Evolutionary conservation across 495 filamentous ascomycete genomes (phyloP).

Genomic region (Talaromyces thailandensis): DNA sequence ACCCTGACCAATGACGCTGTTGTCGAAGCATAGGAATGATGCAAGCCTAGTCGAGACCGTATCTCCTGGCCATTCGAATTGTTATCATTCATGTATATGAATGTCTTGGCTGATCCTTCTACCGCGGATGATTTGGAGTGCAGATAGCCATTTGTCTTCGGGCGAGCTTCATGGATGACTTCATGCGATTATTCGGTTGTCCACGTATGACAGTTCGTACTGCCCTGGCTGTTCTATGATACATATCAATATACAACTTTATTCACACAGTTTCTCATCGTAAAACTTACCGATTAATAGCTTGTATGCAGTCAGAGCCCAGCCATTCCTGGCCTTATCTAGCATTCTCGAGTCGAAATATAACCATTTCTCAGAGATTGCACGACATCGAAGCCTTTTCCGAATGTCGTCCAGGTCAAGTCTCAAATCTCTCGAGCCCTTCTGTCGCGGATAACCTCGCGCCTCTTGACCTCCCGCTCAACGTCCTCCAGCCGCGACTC

Average conservation of each 20-base stretch:
- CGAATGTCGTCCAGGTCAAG: neutral
- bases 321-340: neutral
- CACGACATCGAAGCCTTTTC: neutral
- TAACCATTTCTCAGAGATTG: neutral
- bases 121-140: neutral
- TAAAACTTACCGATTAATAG: neutral
- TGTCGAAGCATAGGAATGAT: neutral
- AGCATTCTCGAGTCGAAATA: neutral
- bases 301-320: neutral
- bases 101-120: neutral
- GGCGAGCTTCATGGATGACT: neutral
- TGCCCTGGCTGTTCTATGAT: neutral
- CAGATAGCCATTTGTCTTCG: neutral
- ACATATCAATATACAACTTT: neutral
- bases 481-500: conserved; percentile 59
- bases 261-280: neutral
- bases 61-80: neutral
- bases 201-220: neutral
- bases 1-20: neutral
- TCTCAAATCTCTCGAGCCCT: conserved; percentile 27
- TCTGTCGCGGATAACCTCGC: conserved; percentile 37
- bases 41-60: neutral
- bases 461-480: conserved; percentile 55
- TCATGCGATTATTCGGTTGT: neutral
- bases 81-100: neutral